Evolutionary conservation across 2,329 filamentous ascomycete genomes (phyloP).

Genomic region (Huntiella moniliformis): DNA sequence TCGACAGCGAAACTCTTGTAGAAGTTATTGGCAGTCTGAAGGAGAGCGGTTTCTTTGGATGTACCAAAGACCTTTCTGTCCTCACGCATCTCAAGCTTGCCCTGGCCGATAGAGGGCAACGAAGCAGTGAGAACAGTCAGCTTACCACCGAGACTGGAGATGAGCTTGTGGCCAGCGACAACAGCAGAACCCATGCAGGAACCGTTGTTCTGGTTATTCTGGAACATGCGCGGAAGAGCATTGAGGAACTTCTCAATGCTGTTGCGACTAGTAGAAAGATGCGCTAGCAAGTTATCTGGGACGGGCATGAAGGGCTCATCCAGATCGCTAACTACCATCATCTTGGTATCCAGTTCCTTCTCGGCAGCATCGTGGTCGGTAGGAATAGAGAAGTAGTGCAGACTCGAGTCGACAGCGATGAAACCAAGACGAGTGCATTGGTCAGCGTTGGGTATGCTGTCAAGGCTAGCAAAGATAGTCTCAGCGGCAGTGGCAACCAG

Average conservation of each 20-base stretch:
- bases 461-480: conserved; percentile 85
- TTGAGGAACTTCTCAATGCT: conserved; percentile 83
- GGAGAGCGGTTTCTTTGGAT: conserved; percentile 67
- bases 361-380: conserved; percentile 47
- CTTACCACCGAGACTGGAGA: conserved; percentile 85
- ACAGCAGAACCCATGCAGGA: conserved; percentile 94
- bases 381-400: conserved; percentile 92
- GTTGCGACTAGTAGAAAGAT: conserved; percentile 68
- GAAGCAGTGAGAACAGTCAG: conserved; percentile 81
- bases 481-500: conserved; percentile 81
- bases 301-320: conserved; percentile 95
- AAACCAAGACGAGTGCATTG: conserved; percentile 83
- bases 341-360: conserved; percentile 66
- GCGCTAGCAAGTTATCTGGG: conserved; percentile 77
- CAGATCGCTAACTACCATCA: conserved; percentile 86
- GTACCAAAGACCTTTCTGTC: conserved; percentile 93
- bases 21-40: conserved; percentile 88
- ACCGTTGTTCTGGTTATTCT: conserved; percentile 70
- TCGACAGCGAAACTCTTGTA: conserved; percentile 99
- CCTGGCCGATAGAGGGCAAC: conserved; percentile 73
- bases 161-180: conserved; percentile 84
- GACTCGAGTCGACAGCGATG: conserved; percentile 79
- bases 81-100: conserved; percentile 81
- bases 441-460: conserved; percentile 95
- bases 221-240: conserved; percentile 91